Evolutionary conservation across 768 basidiomycete genomes (phyloP), one percentile per base, ranked within the genome.

Genomic region (Leccinum arenicola): DNA sequence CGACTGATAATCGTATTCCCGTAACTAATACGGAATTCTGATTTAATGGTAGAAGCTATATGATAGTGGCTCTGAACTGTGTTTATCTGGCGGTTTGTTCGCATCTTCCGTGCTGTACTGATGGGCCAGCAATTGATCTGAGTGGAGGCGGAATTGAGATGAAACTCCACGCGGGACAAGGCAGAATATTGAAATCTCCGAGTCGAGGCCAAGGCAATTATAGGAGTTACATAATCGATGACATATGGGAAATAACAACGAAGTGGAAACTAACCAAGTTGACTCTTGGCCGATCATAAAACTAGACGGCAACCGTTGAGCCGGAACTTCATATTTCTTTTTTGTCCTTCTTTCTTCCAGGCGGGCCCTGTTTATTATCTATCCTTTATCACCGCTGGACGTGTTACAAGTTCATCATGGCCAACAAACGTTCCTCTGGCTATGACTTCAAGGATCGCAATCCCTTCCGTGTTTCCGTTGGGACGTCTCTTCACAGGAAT

Each of bases 401-500:
- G 61, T 54, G 56, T 57, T 52, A 60, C 49, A 43, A 59, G 35
- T 36, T 29, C 27, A 60, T 25, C 66, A 79, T 78, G 70, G 61
- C 69, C 56, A 27, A 64, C 47, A 82, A 80, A 61, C 83, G 82
- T 38, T 81, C 78, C 15, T 88, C 87, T 36, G 83, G 80, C 61
- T 81, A 87, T 68, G 89, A 91, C 74, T 89, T 88, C 69, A 82
- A 83, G 33, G 88, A 89, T 71, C 78, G 73, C 59, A 74, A 70
- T 54, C 75, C 73, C 49, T 71, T 78, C 86, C 84, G 68, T n/a
- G 53, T 52, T 57, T 57, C 59, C 35, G 63, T 66, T 27, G 73
- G 70, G 31, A 69, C 71, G 31, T 79, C 88, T 68, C 81, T 96
- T 21, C 85, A 86, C 70, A 84, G 93, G 65, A 96, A 96, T 76